Evolutionary conservation across 2,329 filamentous ascomycete species (phyloP).

Genomic region (Beauveria sp.): DNA sequence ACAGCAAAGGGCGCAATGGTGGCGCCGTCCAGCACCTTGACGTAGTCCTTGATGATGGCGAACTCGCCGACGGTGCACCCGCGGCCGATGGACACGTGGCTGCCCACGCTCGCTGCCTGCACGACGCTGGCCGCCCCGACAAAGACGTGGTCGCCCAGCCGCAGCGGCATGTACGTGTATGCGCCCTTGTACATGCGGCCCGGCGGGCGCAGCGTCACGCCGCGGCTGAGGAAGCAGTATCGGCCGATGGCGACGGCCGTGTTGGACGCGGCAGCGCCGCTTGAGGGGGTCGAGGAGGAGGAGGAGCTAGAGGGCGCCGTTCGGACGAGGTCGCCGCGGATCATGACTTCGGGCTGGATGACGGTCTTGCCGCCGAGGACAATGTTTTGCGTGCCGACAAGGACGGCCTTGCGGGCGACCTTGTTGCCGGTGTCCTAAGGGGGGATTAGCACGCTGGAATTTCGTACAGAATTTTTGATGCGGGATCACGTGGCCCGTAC

Average conservation of each 20-base stretch:
- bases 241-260: conserved; percentile 80
- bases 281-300: conserved; percentile 22
- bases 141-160: conserved; percentile 92
- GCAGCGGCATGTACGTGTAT: conserved; percentile 79
- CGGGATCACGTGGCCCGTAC: conserved; percentile 39
- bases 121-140: conserved; percentile 69
- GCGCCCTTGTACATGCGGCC: conserved; percentile 72
- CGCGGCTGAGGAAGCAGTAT: conserved; percentile 80
- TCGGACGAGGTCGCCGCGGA: conserved; percentile 78
- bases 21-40: conserved; percentile 75
- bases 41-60: conserved; percentile 88
- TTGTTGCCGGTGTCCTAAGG: conserved; percentile 92
- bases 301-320: conserved; percentile 40
- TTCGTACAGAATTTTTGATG: background rate
- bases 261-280: conserved; percentile 30
- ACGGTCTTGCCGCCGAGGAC: conserved; percentile 94
- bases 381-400: conserved; percentile 95
- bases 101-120: conserved; percentile 75
- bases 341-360: conserved; percentile 89
- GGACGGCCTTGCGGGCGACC: conserved; percentile 83
- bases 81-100: conserved; percentile 77
- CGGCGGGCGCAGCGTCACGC: conserved; percentile 73
- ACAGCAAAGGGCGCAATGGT: conserved; percentile 85
- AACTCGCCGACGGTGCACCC: conserved; percentile 76
- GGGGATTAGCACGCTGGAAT: background rate